Base-by-base conservation (phyloP, 495 filamentous ascomycete species). In the Annulohypoxylon moriforme region DNA sequence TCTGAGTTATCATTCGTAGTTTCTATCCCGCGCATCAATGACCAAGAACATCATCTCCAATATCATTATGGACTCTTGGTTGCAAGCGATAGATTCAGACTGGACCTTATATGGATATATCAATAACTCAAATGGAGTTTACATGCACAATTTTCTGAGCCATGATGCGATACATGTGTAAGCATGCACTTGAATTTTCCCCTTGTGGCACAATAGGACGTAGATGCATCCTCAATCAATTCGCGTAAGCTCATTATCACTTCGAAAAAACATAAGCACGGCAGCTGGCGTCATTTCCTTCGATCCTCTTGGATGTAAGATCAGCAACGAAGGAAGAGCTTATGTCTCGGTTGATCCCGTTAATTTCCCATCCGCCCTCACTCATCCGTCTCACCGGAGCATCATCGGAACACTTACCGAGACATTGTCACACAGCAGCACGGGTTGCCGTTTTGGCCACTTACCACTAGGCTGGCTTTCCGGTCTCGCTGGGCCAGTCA, bases 321-420 rank as follows among this genome's bases (percentile, higher is more conserved):
- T 36, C 31, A 20, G 31, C 20, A 11, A 13, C 13, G 53, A 57
- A 36, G n/a, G 53, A 57, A 38, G 9, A 57, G 14, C 55, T 20
- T 16, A 38, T 40, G n/a, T 14, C 18, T 38, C 55, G 20, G 34
- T 3, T 24, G 10, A 18, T 38, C 11, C 20, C 20, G 14, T 49
- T 33, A 34, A 24, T 13, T 57, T 40, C 62, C 18, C 31, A 50
- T 40, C 27, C 40, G 60, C 27, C 27, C 27, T 29, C 27, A 29
- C 27, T 2, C 31, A 50, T 40, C 27, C 40, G 55, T 27, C 40
- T n/a, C 11, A 33, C n/a, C 33, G 13, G 14, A 22, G 18, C 31
- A 4, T 20, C 9, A 22, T 55, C 46, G 56, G 56, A 64, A 36
- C 38, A 13, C 33, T 47, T 65, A 27, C 64, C 64, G 64, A 67